Conservation (phyloP, 1,284 basidiomycete species). For the Cryptococcus sp. region DNA sequence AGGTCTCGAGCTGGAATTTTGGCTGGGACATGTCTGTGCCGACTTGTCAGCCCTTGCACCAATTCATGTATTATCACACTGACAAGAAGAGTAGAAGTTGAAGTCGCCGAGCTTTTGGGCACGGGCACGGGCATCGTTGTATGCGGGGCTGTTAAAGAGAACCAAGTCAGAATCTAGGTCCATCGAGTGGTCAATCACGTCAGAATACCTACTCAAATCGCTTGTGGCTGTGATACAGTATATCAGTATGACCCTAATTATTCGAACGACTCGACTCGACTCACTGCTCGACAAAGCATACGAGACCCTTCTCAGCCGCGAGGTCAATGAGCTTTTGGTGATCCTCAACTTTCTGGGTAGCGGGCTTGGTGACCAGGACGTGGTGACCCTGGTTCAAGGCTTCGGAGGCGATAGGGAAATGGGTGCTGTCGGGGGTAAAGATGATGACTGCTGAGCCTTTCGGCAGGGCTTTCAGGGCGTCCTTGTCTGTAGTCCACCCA, state of each 20-base stretch:
- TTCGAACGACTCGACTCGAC: slow-evolving; percentile 11
- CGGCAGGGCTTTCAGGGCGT: slow-evolving; percentile 75
- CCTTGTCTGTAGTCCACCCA: slow-evolving; percentile 64
- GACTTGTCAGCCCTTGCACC: background rate
- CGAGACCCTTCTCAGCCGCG: slow-evolving; percentile 74
- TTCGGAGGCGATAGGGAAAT: slow-evolving; percentile 80
- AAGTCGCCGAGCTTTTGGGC: slow-evolving; percentile 80
- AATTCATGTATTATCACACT: slow-evolving; percentile 1
- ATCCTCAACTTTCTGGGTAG: slow-evolving; percentile 79
- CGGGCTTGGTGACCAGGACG: slow-evolving; percentile 90
- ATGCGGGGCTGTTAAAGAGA: slow-evolving; percentile 63
- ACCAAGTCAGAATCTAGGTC: slow-evolving; percentile 1
- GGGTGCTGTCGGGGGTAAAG: slow-evolving; percentile 62
- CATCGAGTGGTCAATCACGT: background rate
- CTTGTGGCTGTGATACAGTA: slow-evolving; percentile 56
- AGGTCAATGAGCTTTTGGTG: slow-evolving; percentile 73
- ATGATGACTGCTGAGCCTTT: slow-evolving; percentile 83
- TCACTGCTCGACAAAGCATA: slow-evolving; percentile 85
- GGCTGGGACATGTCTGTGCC: slow-evolving; percentile 78
- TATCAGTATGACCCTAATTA: slow-evolving; percentile 12
- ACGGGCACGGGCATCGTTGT: slow-evolving; percentile 78
- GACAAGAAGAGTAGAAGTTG: slow-evolving; percentile 66
- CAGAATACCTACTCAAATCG: slow-evolving; percentile 62
- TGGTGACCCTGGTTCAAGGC: slow-evolving; percentile 82
- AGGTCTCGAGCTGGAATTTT: slow-evolving; percentile 89